phyloP scores from a whole-genome alignment of 805 yeast species.

The Yamadazyma tumulicola region DNA sequence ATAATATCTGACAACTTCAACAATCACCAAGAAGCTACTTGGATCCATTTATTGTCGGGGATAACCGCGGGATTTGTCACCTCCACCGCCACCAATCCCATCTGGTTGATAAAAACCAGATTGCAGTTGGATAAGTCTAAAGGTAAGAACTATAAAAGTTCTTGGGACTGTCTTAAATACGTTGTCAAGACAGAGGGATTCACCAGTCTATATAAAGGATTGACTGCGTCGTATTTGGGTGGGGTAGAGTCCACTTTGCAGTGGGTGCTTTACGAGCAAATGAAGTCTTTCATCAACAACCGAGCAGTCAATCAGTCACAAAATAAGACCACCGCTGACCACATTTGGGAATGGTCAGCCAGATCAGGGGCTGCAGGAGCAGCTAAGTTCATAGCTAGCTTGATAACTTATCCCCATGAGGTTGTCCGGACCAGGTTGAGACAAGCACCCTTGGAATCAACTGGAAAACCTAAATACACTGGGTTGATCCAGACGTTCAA shows the following conservation, averaged over 20 bases:
- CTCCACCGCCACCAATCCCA: constrained; percentile 95
- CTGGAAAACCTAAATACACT: constrained; percentile 81
- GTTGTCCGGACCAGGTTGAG: constrained; percentile 93
- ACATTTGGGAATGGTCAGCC: constrained; percentile 85
- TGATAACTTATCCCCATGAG: constrained; percentile 95
- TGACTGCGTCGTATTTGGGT: constrained; percentile 91
- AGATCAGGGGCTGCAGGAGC: constrained; percentile 97
- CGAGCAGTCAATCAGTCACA: constrained; percentile 38
- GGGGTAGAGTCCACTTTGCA: constrained; percentile 90
- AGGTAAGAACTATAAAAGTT: constrained; percentile 68
- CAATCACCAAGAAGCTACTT: constrained; percentile 72
- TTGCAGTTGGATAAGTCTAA: constrained; percentile 81
- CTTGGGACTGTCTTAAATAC: constrained; percentile 76
- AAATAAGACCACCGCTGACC: constrained; percentile 50
- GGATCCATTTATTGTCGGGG: constrained; percentile 84
- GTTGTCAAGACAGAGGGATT: constrained; percentile 77
- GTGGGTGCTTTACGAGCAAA: constrained; percentile 95
- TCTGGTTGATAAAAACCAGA: constrained; percentile 94
- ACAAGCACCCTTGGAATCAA: constrained; percentile 77
- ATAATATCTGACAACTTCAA: constrained; percentile 62
- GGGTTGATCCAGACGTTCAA: constrained; percentile 87
- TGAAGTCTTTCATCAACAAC: constrained; percentile 65
- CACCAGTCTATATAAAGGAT: constrained; percentile 78
- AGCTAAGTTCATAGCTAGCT: constrained; percentile 89
- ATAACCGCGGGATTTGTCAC: constrained; percentile 91